Base-by-base conservation (phyloP, 2,329 filamentous ascomycete genomes). In the Epichloe uncinata region DNA sequence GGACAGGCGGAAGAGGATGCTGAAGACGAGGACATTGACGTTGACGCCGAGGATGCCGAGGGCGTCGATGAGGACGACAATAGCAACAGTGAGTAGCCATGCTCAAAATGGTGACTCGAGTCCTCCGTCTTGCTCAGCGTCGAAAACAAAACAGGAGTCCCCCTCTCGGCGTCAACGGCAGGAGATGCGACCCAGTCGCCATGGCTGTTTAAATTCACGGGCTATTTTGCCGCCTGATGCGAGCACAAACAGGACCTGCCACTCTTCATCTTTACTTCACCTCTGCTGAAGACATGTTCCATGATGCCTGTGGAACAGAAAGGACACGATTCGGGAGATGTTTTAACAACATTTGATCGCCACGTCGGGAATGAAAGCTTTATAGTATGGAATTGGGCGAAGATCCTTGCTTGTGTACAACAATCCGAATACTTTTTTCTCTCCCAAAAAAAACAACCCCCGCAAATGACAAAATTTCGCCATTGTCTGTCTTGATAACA, bases 11-110 rank as follows among this genome's bases (percentile, higher is more conserved):
- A 61, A 45, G 50, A 54, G 5, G 64, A 63, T 43, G 63, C 60
- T 15, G 60, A 61, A 40, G 52, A 42, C n/a, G 53, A 55, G 41
- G 55, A 26, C 22, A 53, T 61, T 13, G 61, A 61, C 43, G 53
- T 42, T 20, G 54, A 33, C 26, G 54, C 55, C 34, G 57, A 51
- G 53, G 48, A 48, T 47, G 55, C 55, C 9, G 54, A 60, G 15
- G 56, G 53, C 43, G 51, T 54, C 30, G 20, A 51, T 22, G 42
- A 47, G 38, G 48, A 42, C 18, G 44, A 34, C 22, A 57, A 57
- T 4, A 58, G 53, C 35, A 55, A 49, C 30, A 52, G 51, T 48
- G 51, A 52, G 51, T 52, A 52, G 51, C 38, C 42, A 50, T 46
- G 33, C 48, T 48, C 35, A 34, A 36, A 36, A 38, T 51, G 46